These are phyloP conservation scores for Neopestalotiopsis sp. DNA, from an alignment of 2,329 filamentous ascomycete species.

Conservation along the genomic window DNA sequence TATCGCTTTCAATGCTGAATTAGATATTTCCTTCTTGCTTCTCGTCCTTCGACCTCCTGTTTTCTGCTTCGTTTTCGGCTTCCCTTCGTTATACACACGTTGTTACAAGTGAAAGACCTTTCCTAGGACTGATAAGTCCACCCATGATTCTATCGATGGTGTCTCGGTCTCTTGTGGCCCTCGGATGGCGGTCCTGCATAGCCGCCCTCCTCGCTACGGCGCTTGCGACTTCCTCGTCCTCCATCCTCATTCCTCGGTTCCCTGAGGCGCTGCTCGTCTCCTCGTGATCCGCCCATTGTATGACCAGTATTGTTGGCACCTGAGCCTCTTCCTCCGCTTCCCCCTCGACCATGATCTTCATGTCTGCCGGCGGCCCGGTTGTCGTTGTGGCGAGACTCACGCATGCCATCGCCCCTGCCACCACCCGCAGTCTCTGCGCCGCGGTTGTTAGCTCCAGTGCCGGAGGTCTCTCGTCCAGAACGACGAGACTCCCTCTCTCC, in stretches of 20 bases:
- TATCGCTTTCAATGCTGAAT: constrained; percentile 7
- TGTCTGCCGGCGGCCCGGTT: constrained; percentile 25
- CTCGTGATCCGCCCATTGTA: constrained; percentile 41
- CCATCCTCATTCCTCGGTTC: constrained; percentile 42
- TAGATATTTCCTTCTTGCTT: not conserved
- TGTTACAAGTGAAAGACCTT: not conserved
- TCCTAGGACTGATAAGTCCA: not conserved
- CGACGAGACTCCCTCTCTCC: constrained; percentile 37
- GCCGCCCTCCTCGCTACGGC: constrained; percentile 54
- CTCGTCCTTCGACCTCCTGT: not conserved
- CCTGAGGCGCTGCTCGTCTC: constrained; percentile 39
- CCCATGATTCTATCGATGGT: constrained; percentile 42
- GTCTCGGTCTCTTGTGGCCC: constrained; percentile 57
- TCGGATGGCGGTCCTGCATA: constrained; percentile 38
- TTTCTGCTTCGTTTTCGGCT: not conserved
- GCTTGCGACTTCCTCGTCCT: constrained; percentile 45
- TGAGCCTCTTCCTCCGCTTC: constrained; percentile 25
- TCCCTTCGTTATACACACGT: constrained; percentile 1
- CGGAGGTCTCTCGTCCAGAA: constrained; percentile 24
- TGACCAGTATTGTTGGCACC: constrained; percentile 38
- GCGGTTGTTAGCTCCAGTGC: constrained; percentile 5
- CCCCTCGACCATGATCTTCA: constrained; percentile 34
- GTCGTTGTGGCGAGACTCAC: constrained; percentile 33
- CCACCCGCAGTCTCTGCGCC: constrained; percentile 6
- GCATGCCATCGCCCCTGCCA: constrained; percentile 29